A percentile compares a stretch with the other conserved stretches of the same genome.
These are phyloP conservation scores for Vicia villosa DNA, from an alignment of 306 rosid genomes.

Conservation along the genomic window DNA sequence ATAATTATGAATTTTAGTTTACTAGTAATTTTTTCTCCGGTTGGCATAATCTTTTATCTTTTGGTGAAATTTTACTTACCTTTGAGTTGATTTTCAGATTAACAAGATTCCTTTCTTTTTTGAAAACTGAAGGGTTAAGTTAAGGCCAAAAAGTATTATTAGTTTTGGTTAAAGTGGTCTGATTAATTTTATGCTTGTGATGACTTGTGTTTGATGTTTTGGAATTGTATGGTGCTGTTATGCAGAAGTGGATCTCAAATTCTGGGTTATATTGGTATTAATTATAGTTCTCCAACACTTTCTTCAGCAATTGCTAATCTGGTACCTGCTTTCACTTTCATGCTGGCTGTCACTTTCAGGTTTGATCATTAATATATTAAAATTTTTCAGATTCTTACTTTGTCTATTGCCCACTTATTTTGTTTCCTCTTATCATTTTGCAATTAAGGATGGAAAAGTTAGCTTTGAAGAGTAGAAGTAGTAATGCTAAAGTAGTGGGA, in stretches of 20 bases:
- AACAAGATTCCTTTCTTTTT: no score
- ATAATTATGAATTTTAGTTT: background rate
- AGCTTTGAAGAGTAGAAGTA: constrained; percentile 57
- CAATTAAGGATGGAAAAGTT: constrained; percentile 76
- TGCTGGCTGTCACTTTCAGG: constrained; percentile 82
- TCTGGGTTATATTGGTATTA: constrained; percentile 72
- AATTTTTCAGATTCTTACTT: background rate
- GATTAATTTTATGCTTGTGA: background rate
- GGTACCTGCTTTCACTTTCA: constrained; percentile 90
- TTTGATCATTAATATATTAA: constrained; percentile 2
- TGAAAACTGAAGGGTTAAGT: no score
- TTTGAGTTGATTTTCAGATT: background rate
- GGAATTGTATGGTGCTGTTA: background rate
- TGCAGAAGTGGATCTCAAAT: constrained; percentile 76
- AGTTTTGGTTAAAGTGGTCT: background rate
- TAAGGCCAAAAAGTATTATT: no score
- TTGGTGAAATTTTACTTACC: no score
- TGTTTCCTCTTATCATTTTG: background rate
- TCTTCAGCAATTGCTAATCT: constrained; percentile 86
- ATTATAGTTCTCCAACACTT: constrained; percentile 83
- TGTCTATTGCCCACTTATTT: background rate
- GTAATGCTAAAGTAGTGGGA: constrained; percentile 79
- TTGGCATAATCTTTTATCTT: no score
- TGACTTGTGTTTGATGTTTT: background rate
- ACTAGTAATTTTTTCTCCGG: background rate